phyloP scores from a whole-genome alignment of 1,284 basidiomycete genomes.

The Fomes fomentarius region DNA sequence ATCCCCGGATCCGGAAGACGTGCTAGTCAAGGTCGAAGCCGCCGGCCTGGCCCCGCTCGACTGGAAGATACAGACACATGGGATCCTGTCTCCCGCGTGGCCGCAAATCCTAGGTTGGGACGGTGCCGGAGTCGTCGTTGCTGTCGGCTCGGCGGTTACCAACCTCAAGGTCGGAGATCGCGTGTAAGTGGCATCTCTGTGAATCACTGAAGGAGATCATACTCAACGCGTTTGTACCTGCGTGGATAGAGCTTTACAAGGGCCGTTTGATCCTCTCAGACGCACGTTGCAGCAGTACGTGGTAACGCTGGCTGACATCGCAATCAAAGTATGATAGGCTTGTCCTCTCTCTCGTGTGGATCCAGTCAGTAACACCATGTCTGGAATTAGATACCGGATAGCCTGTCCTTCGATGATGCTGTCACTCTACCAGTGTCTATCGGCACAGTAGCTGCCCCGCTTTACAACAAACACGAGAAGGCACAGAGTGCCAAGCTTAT shows the following conservation, averaged over 20 bases:
- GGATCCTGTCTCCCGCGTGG: constrained; percentile 35
- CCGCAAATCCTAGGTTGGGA: constrained; percentile 53
- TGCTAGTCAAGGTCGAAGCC: constrained; percentile 44
- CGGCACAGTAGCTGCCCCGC: constrained; percentile 21
- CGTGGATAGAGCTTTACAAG: neutral
- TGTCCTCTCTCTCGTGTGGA: neutral
- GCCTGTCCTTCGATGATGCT: constrained; percentile 25
- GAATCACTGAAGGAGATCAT: too few species aligned
- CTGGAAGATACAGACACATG: constrained; percentile 41
- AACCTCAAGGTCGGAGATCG: constrained; percentile 43
- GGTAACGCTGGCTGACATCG: neutral
- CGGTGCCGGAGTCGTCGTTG: constrained; percentile 43
- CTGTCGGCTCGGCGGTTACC: constrained; percentile 40
- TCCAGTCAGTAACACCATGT: neutral
- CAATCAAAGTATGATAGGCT: neutral
- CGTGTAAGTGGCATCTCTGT: constrained; percentile 38
- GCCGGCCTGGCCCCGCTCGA: constrained; percentile 47
- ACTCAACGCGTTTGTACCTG: too few species aligned
- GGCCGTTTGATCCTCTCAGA: neutral
- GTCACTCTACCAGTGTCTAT: constrained; percentile 25
- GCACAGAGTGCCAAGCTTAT: neutral
- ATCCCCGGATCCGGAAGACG: constrained; percentile 38
- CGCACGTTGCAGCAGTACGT: neutral
- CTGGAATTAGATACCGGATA: neutral
- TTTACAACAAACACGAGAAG: constrained; percentile 17